A percentile compares a stretch with the other conserved stretches of the same genome.
phyloP scores from a whole-genome alignment of 768 basidiomycete species.

The Lentinula detonsa region DNA sequence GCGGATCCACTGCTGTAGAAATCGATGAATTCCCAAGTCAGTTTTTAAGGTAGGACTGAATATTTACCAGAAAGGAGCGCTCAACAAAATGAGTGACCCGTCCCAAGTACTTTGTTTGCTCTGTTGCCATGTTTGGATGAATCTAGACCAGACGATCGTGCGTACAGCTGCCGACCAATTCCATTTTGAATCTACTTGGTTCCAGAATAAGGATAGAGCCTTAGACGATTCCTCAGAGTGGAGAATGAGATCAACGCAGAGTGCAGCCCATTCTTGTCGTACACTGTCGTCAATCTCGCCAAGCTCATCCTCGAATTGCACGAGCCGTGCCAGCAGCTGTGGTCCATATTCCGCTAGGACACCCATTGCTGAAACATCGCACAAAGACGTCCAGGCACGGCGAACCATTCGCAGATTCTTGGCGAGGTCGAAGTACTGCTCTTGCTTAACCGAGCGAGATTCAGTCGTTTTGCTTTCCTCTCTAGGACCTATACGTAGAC shows the following conservation, averaged over 20 bases:
- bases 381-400: conserved; percentile 50
- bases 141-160: conserved; percentile 51
- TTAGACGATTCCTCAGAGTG: conserved; percentile 34
- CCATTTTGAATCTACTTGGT: conserved; percentile 22
- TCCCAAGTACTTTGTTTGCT: conserved; percentile 46
- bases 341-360: conserved; percentile 38
- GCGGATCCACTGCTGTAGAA: conserved; percentile 27
- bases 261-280: conserved; percentile 48
- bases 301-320: conserved; percentile 40
- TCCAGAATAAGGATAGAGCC: conserved; percentile 52
- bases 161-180: conserved; percentile 35
- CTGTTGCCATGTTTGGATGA: conserved; percentile 50
- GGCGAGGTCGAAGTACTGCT: conserved; percentile 13
- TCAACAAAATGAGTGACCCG: conserved; percentile 45
- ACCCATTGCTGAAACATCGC: conserved; percentile 32
- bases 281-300: conserved; percentile 38
- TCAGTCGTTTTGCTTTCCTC: neutral
- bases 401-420: conserved; percentile 54
- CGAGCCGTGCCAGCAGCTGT: conserved; percentile 41
- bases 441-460: neutral
- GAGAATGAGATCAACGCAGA: conserved; percentile 51
- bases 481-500: neutral
- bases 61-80: conserved; percentile 59
- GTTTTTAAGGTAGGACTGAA: conserved; percentile 3
- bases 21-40: conserved; percentile 4